phyloP scores from a whole-genome alignment of 176 grass and related monocot genomes.

The Phoenix dactylifera region DNA sequence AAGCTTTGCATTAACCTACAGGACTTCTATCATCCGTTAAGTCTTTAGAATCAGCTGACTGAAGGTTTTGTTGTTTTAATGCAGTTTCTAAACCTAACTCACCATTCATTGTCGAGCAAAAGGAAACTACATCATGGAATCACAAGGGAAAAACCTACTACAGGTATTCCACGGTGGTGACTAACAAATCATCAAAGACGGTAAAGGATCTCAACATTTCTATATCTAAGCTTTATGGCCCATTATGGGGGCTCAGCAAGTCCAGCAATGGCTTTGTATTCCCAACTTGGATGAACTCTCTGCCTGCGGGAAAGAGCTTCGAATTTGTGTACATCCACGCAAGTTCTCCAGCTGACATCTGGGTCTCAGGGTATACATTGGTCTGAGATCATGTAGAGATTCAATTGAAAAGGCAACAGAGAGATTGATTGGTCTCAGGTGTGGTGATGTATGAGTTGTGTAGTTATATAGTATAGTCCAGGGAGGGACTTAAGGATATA shows the following conservation, averaged over 20 bases:
- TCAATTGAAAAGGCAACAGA: neutral
- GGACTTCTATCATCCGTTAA: too few species aligned
- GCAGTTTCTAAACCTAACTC: slow-evolving; percentile 30
- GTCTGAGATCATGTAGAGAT: slow-evolving; percentile 12
- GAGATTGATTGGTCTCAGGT: neutral
- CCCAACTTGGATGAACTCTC: slow-evolving; percentile 29
- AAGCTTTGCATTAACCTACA: too few species aligned
- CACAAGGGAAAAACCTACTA: slow-evolving; percentile 36
- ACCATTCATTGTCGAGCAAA: slow-evolving; percentile 38
- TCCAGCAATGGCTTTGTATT: slow-evolving; percentile 48
- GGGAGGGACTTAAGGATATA: too few species aligned
- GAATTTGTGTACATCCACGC: slow-evolving; percentile 66
- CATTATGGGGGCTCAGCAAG: slow-evolving; percentile 58
- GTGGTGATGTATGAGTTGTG: neutral
- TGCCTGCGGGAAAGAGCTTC: slow-evolving; percentile 47
- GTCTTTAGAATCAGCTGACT: too few species aligned
- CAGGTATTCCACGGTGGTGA: slow-evolving; percentile 55
- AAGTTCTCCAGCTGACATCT: slow-evolving; percentile 41
- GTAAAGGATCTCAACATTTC: slow-evolving; percentile 53
- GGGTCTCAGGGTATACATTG: slow-evolving; percentile 71
- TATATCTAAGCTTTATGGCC: slow-evolving; percentile 42
- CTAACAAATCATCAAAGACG: slow-evolving; percentile 62
- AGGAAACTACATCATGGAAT: slow-evolving; percentile 50
- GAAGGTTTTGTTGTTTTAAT: neutral
- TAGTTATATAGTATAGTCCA: too few species aligned